Evolutionary conservation across 352 stramenopile genomes (phyloP).

Genomic region (Phytophthora sp.): DNA sequence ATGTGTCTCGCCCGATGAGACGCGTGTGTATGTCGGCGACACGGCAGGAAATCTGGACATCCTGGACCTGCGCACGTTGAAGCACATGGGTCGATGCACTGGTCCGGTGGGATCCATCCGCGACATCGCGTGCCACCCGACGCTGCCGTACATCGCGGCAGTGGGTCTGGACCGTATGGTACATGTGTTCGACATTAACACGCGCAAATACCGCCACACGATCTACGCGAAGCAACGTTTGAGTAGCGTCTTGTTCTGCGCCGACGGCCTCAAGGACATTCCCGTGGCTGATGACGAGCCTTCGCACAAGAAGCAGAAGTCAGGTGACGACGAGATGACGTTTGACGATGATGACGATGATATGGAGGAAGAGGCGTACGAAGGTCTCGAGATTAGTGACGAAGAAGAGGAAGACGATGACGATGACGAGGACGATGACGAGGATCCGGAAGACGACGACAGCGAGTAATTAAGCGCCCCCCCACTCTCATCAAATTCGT

Average conservation of each 20-base stretch:
- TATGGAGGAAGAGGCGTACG: constrained; percentile 84
- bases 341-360: constrained; percentile 60
- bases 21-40: constrained; percentile 86
- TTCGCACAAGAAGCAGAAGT: constrained; percentile 59
- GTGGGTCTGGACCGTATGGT: constrained; percentile 95
- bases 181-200: constrained; percentile 92
- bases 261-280: constrained; percentile 76
- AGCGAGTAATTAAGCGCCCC: constrained; percentile 19
- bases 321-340: constrained; percentile 44
- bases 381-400: constrained; percentile 81
- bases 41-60: constrained; percentile 90
- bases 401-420: no score
- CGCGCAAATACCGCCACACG: constrained; percentile 69
- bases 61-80: constrained; percentile 90
- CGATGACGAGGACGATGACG: constrained; percentile 64
- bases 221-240: constrained; percentile 90
- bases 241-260: constrained; percentile 91
- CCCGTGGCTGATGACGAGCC: constrained; percentile 40
- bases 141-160: constrained; percentile 87
- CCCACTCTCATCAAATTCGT: not conserved
- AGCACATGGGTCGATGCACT: constrained; percentile 87
- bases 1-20: constrained; percentile 77
- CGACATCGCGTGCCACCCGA: constrained; percentile 90
- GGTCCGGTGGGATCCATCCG: constrained; percentile 91
- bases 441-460: constrained; percentile 30